Percentiles rank a stretch among this genome's conserved stretches.
Conservation (phyloP, 331 rosid genomes). For the Telfairia occidentalis region DNA sequence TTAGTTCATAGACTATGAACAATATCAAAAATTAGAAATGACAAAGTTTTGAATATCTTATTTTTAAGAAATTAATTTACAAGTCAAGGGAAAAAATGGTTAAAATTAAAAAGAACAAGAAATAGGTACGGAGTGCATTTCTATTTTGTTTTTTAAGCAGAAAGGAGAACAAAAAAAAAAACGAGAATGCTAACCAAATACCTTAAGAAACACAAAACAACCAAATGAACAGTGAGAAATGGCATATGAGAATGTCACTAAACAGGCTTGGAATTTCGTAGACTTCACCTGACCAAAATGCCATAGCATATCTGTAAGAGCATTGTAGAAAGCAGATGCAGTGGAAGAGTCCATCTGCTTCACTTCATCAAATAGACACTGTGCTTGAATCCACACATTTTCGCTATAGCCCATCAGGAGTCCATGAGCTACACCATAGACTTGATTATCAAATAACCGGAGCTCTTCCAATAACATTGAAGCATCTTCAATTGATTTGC, state of each 20-base stretch:
- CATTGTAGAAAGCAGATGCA: conserved; percentile 84
- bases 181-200: background rate
- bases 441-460: conserved; percentile 54
- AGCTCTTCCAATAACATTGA: conserved; percentile 64
- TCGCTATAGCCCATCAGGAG: conserved; percentile 71
- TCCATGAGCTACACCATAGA: conserved; percentile 87
- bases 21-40: background rate
- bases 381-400: conserved; percentile 61
- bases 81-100: background rate
- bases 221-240: background rate
- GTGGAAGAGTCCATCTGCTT: conserved; percentile 85
- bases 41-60: no score
- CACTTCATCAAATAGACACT: conserved; percentile 65
- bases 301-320: conserved; percentile 95
- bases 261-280: background rate
- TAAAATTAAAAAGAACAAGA: background rate
- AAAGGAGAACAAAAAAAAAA: background rate
- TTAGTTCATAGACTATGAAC: no score
- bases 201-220: background rate
- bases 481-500: conserved; percentile 56
- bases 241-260: background rate
- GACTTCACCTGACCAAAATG: conserved; percentile 77
- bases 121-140: background rate
- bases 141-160: no score
- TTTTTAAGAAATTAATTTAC: background rate